Percentiles rank a stretch among this genome's conserved stretches.
These are phyloP conservation scores for Aspergillus affinis DNA, from an alignment of 495 filamentous ascomycete genomes.

Conservation along the genomic window DNA sequence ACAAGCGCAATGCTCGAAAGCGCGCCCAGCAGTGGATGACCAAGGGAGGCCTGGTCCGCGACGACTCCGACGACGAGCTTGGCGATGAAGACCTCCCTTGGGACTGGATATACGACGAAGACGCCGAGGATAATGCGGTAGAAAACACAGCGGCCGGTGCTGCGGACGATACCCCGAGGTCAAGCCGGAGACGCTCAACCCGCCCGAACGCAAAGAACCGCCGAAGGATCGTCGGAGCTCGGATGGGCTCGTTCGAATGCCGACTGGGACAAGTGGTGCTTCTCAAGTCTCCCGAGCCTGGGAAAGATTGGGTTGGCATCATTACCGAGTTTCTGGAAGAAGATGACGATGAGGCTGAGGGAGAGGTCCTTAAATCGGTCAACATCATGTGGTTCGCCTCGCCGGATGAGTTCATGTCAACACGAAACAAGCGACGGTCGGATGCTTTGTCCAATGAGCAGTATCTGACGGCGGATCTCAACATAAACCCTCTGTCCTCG, in stretches of 20 bases:
- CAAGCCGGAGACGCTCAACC: conserved; percentile 33
- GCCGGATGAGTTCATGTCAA: conserved; percentile 75
- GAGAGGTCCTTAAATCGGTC: conserved; percentile 54
- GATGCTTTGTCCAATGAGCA: conserved; percentile 88
- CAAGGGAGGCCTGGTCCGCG: conserved; percentile 65
- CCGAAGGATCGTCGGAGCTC: conserved; percentile 70
- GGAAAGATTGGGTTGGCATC: conserved; percentile 88
- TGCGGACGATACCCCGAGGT: conserved; percentile 37
- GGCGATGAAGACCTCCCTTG: conserved; percentile 82
- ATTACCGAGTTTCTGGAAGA: conserved; percentile 75
- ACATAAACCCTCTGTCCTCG: conserved; percentile 79
- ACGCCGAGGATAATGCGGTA: conserved; percentile 24
- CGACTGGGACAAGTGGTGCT: conserved; percentile 77
- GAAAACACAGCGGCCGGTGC: conserved; percentile 22
- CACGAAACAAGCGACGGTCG: conserved; percentile 74
- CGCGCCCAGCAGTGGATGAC: conserved; percentile 62
- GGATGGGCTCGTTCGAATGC: conserved; percentile 83
- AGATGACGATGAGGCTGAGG: conserved; percentile 57
- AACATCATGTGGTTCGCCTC: conserved; percentile 93
- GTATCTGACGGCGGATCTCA: conserved; percentile 83
- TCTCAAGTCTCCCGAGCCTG: conserved; percentile 77
- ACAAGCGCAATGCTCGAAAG: conserved; percentile 31
- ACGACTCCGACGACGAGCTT: conserved; percentile 91
- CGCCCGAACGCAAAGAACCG: conserved; percentile 27
- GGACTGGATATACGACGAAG: conserved; percentile 81